Conservation (phyloP, 148 eudicot species). For the Vaccinium darrowii region DNA sequence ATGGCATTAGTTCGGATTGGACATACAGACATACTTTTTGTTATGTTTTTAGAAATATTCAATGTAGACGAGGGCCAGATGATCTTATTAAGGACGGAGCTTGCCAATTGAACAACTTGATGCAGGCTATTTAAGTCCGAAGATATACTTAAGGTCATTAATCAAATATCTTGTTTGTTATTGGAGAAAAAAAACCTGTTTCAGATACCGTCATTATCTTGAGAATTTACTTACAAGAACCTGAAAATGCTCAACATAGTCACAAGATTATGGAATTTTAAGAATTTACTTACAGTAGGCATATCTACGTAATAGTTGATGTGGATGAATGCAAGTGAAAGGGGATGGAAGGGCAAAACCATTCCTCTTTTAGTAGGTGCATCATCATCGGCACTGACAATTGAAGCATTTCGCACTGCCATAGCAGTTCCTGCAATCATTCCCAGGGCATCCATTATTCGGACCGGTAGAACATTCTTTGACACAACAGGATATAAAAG, state of each 20-base stretch:
- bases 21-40: neutral
- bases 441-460: neutral
- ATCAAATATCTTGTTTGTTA: neutral
- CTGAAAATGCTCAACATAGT: neutral
- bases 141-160: neutral
- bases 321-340: constrained; percentile 60
- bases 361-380: constrained; percentile 38
- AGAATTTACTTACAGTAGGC: constrained; percentile 54
- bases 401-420: constrained; percentile 18
- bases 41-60: neutral
- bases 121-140: neutral
- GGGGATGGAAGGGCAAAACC: constrained; percentile 67
- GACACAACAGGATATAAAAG: neutral
- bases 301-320: constrained; percentile 60
- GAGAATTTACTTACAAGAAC: neutral
- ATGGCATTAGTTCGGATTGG: neutral
- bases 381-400: neutral
- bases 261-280: neutral
- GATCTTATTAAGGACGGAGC: neutral
- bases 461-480: neutral
- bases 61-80: neutral
- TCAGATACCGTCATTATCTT: neutral
- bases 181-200: neutral
- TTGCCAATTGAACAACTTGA: neutral
- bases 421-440: constrained; percentile 9